Percentiles rank a stretch among this genome's conserved stretches.
These are phyloP conservation scores for Zelonia costaricensis DNA, from an alignment of 208 protist species.

Conservation along the genomic window DNA sequence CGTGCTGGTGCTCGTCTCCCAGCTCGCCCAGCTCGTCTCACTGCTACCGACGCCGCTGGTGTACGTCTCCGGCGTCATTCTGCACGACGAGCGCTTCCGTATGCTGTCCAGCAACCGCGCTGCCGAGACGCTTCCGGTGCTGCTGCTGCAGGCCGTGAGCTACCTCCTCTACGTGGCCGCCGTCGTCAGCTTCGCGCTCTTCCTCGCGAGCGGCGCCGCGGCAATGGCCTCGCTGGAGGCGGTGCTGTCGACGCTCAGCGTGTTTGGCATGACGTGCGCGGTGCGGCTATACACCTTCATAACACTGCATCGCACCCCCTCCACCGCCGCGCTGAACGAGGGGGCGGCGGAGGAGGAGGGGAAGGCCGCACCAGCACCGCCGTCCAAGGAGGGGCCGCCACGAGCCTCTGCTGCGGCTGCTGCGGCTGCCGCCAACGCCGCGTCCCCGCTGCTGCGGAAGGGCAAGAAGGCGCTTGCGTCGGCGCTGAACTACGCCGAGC, in stretches of 20 bases:
- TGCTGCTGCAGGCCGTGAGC: constrained; percentile 57
- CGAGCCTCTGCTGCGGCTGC: background rate
- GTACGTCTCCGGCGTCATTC: constrained; percentile 37
- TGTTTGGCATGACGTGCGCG: constrained; percentile 43
- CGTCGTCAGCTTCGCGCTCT: constrained; percentile 43
- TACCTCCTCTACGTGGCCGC: constrained; percentile 56
- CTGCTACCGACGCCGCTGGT: constrained; percentile 43
- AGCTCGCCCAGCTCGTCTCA: constrained; percentile 39
- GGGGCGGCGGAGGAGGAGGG: background rate
- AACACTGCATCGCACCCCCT: background rate
- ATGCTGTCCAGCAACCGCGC: constrained; percentile 30
- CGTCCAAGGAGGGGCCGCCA: background rate
- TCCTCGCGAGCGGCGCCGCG: constrained; percentile 33
- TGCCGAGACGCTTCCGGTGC: constrained; percentile 31
- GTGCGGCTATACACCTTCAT: constrained; percentile 38
- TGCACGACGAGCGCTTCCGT: constrained; percentile 52
- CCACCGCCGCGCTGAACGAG: background rate
- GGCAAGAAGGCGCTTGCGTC: background rate
- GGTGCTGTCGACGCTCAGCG: constrained; percentile 37
- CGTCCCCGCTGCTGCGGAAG: background rate
- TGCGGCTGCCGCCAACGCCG: background rate
- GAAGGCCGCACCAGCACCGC: background rate
- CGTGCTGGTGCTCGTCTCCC: constrained; percentile 33
- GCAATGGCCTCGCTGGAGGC: constrained; percentile 25
- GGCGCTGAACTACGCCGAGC: background rate